Conservation (phyloP, 2,329 filamentous ascomycete genomes). For the Ceratocystiopsis minuta region DNA sequence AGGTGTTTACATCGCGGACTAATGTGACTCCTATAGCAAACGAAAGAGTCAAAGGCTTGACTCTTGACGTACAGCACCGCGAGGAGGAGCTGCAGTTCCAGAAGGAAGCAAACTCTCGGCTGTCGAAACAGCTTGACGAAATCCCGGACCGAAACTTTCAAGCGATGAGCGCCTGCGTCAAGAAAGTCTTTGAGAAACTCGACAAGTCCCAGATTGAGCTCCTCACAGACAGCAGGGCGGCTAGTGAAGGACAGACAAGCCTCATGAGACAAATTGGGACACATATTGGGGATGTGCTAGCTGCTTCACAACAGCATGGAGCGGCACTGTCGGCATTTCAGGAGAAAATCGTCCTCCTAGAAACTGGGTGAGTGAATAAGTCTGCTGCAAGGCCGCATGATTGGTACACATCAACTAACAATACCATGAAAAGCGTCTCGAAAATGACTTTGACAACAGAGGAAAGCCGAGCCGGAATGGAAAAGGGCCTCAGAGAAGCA, state of each 20-base stretch:
- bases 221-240: background rate
- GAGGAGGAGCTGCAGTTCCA: slow-evolving; percentile 2
- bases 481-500: no score
- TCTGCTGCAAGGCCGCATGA: background rate
- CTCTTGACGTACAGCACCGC: background rate
- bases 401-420: background rate
- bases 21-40: slow-evolving; percentile 1
- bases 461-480: background rate
- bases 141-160: slow-evolving; percentile 8
- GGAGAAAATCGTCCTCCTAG: no score
- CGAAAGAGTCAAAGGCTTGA: slow-evolving; percentile 3
- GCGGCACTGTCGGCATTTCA: no score
- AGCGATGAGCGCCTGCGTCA: slow-evolving; percentile 3
- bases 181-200: slow-evolving; percentile 5
- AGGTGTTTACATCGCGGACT: no score
- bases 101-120: background rate
- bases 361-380: no score
- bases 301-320: no score
- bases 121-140: slow-evolving; percentile 2
- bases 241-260: no score
- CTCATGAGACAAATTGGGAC: no score
- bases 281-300: no score
- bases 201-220: slow-evolving; percentile 1
- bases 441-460: background rate
- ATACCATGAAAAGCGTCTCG: background rate